phyloP scores from a whole-genome alignment of 768 basidiomycete genomes.

The Steccherinum ochraceum region DNA sequence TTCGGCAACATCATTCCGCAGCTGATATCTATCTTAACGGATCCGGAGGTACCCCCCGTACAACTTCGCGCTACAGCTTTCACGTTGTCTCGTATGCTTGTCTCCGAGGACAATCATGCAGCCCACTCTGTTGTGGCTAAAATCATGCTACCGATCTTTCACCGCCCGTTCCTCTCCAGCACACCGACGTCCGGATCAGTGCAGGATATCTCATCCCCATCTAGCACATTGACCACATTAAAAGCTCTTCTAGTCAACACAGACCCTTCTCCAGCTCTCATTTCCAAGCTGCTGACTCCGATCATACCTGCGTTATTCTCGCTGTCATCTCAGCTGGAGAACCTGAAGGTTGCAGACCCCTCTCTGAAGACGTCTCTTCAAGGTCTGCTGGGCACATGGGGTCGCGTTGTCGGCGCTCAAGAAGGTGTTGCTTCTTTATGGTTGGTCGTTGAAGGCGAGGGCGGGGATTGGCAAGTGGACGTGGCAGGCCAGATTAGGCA shows the following conservation, averaged over 20 bases:
- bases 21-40: slow-evolving; percentile 44
- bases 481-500: slow-evolving; percentile 44
- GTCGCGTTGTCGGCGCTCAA: slow-evolving; percentile 45
- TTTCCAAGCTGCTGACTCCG: slow-evolving; percentile 60
- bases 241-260: slow-evolving; percentile 61
- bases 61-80: slow-evolving; percentile 64
- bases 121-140: slow-evolving; percentile 24
- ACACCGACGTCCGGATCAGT: neutral
- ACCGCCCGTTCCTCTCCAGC: slow-evolving; percentile 39
- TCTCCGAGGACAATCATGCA: slow-evolving; percentile 26
- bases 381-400: slow-evolving; percentile 71
- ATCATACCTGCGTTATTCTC: slow-evolving; percentile 64
- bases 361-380: slow-evolving; percentile 49
- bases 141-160: slow-evolving; percentile 43
- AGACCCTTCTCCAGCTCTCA: slow-evolving; percentile 70
- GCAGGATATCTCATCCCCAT: slow-evolving; percentile 21
- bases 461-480: slow-evolving; percentile 50
- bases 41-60: slow-evolving; percentile 29
- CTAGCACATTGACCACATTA: slow-evolving; percentile 41
- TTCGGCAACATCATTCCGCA: slow-evolving; percentile 48
- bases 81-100: slow-evolving; percentile 59
- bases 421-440: slow-evolving; percentile 55
- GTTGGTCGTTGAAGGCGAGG: slow-evolving; percentile 47
- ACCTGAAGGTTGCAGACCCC: slow-evolving; percentile 57
- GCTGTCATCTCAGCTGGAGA: slow-evolving; percentile 48